phyloP scores from a whole-genome alignment of 1,284 basidiomycete genomes.

The Trametes pubescens region DNA sequence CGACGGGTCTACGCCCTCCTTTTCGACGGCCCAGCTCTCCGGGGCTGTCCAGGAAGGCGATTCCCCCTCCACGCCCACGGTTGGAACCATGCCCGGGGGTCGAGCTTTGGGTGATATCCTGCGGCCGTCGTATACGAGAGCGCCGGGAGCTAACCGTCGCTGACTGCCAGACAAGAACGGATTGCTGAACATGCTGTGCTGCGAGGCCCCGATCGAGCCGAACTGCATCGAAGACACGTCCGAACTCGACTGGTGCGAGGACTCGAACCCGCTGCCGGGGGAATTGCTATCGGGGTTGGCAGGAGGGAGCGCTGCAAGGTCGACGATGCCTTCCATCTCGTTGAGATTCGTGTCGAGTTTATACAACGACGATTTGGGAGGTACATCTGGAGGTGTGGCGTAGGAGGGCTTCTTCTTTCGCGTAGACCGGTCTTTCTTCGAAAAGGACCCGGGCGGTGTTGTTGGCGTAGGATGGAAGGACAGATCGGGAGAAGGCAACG shows the following conservation, averaged over 20 bases:
- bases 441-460: slow-evolving; percentile 46
- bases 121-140: slow-evolving; percentile 40
- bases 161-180: slow-evolving; percentile 42
- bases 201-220: slow-evolving; percentile 37
- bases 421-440: slow-evolving; percentile 33
- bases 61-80: slow-evolving; percentile 33
- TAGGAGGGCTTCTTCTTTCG: slow-evolving; percentile 40
- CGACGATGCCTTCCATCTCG: slow-evolving; percentile 86
- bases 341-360: slow-evolving; percentile 82
- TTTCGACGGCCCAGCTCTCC: slow-evolving; percentile 67
- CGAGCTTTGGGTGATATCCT: slow-evolving; percentile 61
- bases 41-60: slow-evolving; percentile 61
- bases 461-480: slow-evolving; percentile 44
- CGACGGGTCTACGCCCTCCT: slow-evolving; percentile 50
- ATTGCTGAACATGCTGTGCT: slow-evolving; percentile 37
- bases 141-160: slow-evolving; percentile 32
- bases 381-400: slow-evolving; percentile 29
- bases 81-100: slow-evolving; percentile 16
- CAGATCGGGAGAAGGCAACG: slow-evolving; percentile 37
- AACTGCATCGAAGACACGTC: slow-evolving; percentile 38
- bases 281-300: slow-evolving; percentile 46
- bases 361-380: slow-evolving; percentile 43
- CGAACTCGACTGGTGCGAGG: slow-evolving; percentile 38
- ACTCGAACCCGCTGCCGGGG: slow-evolving; percentile 48
- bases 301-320: slow-evolving; percentile 50